Base-by-base conservation (phyloP, 805 yeast genomes). In the Nakazawaea ernobii region DNA sequence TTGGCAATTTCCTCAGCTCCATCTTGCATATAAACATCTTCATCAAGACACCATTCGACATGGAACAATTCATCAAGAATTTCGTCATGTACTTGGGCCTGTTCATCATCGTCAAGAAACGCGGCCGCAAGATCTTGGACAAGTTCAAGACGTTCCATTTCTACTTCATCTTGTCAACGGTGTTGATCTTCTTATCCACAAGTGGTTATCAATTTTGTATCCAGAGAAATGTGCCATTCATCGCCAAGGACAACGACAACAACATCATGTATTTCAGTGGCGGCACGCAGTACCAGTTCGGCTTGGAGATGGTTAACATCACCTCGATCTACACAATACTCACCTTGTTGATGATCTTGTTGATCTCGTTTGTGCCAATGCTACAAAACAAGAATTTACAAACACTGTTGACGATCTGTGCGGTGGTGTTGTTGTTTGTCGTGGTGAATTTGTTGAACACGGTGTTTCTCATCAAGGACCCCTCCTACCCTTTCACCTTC, bases 211-310 rank as follows among this genome's bases (percentile, higher is more conserved):
- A 78, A 64, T 86, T 80, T 59, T 74, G 85, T 0, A 62, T 74
- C 26, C 80, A 82, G 45, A 70, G 82, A 53, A 71, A 72, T 1
- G 78, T 81, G 1, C 89, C 92, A 2, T 78, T 86, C 42, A 52
- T 86, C 15, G 80, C 83, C 1, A 69, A 67, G 46, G 67, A 74
- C 55, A 77, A 72, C 2, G 57, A 77, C 2, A 78, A 77, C 10
- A 64, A 67, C n/a, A 59, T 82, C 2, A 74, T 80, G 62, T 73
- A 68, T 54, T 73, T 83, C 48, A 75, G 85, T 49, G 88, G 88
- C 11, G 89, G 87, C 3, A 62, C 66, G 3, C 76, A 74, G 48
- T 80, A 80, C 69, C 92, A 85, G 63, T 80, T 84, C 62, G 92
- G 94, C 0, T 63, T 77, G 4, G 95, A 86, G 58, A 71, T 81